phyloP scores from a whole-genome alignment of 148 eudicot genomes.

The Dysphania ambrosioides region DNA sequence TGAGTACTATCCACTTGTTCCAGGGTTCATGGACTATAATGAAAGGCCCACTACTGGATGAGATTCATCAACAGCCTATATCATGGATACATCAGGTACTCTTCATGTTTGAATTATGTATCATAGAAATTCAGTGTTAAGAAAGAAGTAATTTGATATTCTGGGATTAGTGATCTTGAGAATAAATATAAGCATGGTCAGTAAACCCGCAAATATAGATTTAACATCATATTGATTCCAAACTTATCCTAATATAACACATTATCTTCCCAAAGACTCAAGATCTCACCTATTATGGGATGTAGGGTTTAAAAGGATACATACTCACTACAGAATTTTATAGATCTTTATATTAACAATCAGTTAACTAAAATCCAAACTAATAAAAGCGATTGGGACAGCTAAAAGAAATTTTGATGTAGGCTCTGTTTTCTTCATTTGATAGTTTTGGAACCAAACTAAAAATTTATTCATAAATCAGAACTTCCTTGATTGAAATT shows the following conservation, averaged over 20 bases:
- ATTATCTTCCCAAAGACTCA: neutral
- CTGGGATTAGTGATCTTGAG: neutral
- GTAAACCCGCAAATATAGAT: neutral
- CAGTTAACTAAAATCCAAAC: neutral
- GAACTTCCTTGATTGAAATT: too few species aligned
- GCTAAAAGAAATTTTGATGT: neutral
- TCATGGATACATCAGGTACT: conserved; percentile 72
- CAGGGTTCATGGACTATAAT: conserved; percentile 53
- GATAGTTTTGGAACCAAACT: too few species aligned
- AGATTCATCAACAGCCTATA: conserved; percentile 62
- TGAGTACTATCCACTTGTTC: conserved; percentile 14
- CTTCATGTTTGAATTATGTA: neutral
- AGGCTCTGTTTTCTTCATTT: too few species aligned
- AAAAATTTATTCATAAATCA: too few species aligned
- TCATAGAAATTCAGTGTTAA: neutral
- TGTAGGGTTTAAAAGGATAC: neutral
- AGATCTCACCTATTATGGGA: neutral
- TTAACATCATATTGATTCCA: neutral
- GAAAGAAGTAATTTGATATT: conserved; percentile 13
- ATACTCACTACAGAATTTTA: neutral
- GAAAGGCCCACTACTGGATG: conserved; percentile 64
- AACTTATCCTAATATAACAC: neutral
- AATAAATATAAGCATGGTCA: too few species aligned
- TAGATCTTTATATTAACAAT: neutral
- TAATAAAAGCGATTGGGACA: neutral